phyloP scores from a whole-genome alignment of 192 early-diverging fungal species.

The Coemansia sp. region DNA sequence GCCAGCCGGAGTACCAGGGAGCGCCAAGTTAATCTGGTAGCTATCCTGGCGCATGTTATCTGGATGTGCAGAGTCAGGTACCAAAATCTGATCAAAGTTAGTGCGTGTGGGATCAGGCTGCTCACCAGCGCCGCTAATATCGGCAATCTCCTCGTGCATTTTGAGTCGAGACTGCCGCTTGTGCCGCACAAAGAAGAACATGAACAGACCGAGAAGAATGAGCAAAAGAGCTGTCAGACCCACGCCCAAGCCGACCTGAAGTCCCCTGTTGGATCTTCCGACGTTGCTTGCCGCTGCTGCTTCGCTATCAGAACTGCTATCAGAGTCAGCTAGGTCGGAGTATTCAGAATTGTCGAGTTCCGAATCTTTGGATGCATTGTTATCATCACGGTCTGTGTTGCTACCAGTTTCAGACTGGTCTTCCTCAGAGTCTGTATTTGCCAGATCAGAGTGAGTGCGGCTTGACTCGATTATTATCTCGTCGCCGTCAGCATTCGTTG shows the following conservation, averaged over 20 bases:
- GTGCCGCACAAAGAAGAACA: not conserved
- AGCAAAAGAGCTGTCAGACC: not conserved
- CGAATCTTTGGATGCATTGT: not conserved
- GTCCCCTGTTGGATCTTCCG: not conserved
- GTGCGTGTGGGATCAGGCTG: not conserved
- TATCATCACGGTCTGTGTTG: not conserved
- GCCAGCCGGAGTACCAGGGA: not conserved
- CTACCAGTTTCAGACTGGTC: not conserved
- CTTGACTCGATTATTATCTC: no score
- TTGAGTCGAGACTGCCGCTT: not conserved
- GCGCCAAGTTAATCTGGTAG: not conserved
- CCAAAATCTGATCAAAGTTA: not conserved
- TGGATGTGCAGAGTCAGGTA: not conserved
- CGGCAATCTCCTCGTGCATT: not conserved
- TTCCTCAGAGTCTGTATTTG: not conserved
- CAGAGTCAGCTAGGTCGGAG: not conserved
- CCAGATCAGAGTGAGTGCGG: not conserved
- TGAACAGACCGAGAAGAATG: not conserved
- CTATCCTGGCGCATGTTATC: not conserved
- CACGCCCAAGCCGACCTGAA: slow-evolving; percentile 5
- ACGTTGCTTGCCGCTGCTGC: not conserved
- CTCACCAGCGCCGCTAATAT: not conserved
- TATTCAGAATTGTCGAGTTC: not conserved
- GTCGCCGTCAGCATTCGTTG: not conserved
- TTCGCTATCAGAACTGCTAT: not conserved